These are phyloP conservation scores for Wakefieldia striispora DNA, from an alignment of 768 basidiomycete genomes.

Conservation along the genomic window DNA sequence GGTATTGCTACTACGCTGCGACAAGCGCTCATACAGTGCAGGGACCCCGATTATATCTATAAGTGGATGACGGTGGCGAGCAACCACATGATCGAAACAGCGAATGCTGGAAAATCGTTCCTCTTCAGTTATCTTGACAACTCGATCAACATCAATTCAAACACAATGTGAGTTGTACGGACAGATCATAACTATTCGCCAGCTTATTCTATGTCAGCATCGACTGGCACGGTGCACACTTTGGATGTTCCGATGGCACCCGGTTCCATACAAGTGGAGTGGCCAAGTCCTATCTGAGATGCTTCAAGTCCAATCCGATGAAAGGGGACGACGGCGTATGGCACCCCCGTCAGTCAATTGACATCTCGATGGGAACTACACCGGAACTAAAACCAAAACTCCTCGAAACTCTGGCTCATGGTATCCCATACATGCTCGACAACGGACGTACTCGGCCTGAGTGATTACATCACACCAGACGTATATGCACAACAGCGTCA, in stretches of 20 bases:
- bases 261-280: slow-evolving; percentile 16
- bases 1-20: slow-evolving; percentile 20
- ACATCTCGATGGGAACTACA: slow-evolving; percentile 23
- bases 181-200: background rate
- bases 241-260: slow-evolving; percentile 18
- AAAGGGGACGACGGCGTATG: slow-evolving; percentile 20
- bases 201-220: slow-evolving; percentile 6
- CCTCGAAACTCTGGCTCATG: slow-evolving; percentile 14
- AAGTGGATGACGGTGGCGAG: slow-evolving; percentile 20
- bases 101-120: slow-evolving; percentile 17
- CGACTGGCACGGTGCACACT: slow-evolving; percentile 23
- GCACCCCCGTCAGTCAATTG: slow-evolving; percentile 16
- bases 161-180: slow-evolving; percentile 12
- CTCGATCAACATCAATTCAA: slow-evolving; percentile 22
- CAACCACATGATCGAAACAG: slow-evolving; percentile 16
- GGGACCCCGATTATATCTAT: slow-evolving; percentile 15
- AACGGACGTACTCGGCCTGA: background rate
- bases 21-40: slow-evolving; percentile 9
- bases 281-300: slow-evolving; percentile 19
- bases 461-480: background rate
- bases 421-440: slow-evolving; percentile 7
- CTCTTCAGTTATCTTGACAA: slow-evolving; percentile 8
- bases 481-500: too few relatives aligned
- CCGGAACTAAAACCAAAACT: slow-evolving; percentile 18
- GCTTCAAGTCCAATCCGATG: slow-evolving; percentile 24